Evolutionary conservation across 2,329 filamentous ascomycete species (phyloP), one percentile per base, ranked within the genome.

Genomic region (Diplodia corticola): DNA sequence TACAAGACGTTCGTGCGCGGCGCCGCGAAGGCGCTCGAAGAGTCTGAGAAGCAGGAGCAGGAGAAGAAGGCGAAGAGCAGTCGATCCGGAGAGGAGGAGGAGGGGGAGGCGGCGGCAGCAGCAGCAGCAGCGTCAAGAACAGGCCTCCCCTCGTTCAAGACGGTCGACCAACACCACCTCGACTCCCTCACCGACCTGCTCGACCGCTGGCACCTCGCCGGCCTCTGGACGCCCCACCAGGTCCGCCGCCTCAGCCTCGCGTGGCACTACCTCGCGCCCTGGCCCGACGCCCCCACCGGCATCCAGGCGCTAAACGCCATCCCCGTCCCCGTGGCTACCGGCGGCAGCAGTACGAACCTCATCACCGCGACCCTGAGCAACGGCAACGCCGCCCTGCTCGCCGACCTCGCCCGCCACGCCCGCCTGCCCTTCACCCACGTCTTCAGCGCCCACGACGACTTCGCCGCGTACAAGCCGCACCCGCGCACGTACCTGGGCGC

Each of bases 191-290:
- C 81, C 28, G 76, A 81, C 30, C 80, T 93, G 1, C 80, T 95
- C 1, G 68, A 75, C 1, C n/a, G 15, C 20, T 87, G 86, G 80
- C 75, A 79, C 0, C 81, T 93, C 5, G 74, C 79, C 0, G 86
- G 81, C 0, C 78, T 92, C 1, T 93, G 87, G 77, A 80, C 70
- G n/a, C 72, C 77, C 17, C 73, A 74, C 0, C 73, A 81, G 63
- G 65, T 81, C 12, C 64, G 73, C 12, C 71, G 72, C 24, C 69
- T 83, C 63, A 88, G 86, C 70, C 80, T 86, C 2, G 83, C 86
- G 49, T 95, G 91, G 92, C 91, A 95, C 75, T 83, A 82, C 5
- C 82, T 95, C 3, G 80, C 81, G 24, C 89, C 91, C 0, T 94
- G 91, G 91, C 69, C 81, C 0, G 91, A 94, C 73, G 81, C 86